A percentile compares a stretch with the other conserved stretches of the same genome.
Evolutionary conservation across 2,329 filamentous ascomycete species (phyloP).

Genomic region (Fusarium robinianum): DNA sequence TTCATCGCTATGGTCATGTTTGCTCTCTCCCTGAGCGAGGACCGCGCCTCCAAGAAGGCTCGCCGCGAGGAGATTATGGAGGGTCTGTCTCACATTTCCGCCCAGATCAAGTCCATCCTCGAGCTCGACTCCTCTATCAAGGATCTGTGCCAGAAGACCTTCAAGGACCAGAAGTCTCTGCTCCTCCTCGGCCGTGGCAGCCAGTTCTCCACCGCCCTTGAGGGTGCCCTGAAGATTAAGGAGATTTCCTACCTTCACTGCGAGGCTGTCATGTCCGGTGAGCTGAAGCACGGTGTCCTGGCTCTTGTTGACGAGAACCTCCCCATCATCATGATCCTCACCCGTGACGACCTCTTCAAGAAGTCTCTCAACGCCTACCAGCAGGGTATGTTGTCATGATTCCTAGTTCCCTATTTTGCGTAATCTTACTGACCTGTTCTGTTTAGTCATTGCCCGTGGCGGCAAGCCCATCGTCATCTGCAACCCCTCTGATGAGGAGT

Average conservation of each 20-base stretch:
- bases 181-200: conserved; percentile 91
- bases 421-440: conserved; percentile 24
- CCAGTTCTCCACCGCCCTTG: conserved; percentile 95
- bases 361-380: conserved; percentile 99
- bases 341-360: conserved; percentile 91
- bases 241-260: conserved; percentile 99
- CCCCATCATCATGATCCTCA: conserved; percentile 99
- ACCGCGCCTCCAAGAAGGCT: conserved; percentile 91
- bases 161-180: conserved; percentile 97
- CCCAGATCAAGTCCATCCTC: conserved; percentile 89
- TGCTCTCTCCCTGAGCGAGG: conserved; percentile 91
- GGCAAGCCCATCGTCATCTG: conserved; percentile 99
- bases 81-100: conserved; percentile 82
- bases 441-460: conserved; percentile 84
- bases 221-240: conserved; percentile 99
- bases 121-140: conserved; percentile 94
- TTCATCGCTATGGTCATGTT: conserved; percentile 99
- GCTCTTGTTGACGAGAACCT: conserved; percentile 97
- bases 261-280: conserved; percentile 99
- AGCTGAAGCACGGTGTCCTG: conserved; percentile 98
- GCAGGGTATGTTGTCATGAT: conserved; percentile 68
- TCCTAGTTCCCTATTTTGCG: background rate
- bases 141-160: conserved; percentile 85
- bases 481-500: conserved; percentile 88
- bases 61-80: conserved; percentile 96